Base-by-base conservation (phyloP, 352 stramenopile species). In the Globisporangium abappressorium region DNA sequence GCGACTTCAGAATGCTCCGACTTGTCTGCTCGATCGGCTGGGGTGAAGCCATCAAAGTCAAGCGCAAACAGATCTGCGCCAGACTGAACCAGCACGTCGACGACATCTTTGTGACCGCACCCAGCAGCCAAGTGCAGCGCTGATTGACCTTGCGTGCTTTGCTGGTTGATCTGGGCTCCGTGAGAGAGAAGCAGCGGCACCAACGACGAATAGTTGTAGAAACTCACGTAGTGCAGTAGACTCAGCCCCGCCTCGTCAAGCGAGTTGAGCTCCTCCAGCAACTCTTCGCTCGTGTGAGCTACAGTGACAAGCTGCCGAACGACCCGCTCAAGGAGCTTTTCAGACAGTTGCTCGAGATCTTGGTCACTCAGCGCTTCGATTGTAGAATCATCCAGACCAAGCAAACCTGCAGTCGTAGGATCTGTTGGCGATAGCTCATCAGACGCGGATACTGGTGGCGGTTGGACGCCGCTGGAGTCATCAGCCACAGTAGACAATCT, bases 151-250 rank as follows among this genome's bases (percentile, higher is more conserved):
- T 93, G 85, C 2, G 84, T 94, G 62, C 82, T 94, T 65, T 92
- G 80, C 65, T 95, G 89, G 64, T 97, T 95, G 12, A 94, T 79
- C 51, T 92, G 84, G 3, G 86, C 89, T 15, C 89, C 89, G 63
- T 95, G 89, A 34, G 87, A 84, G 14, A 95, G 66, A 24, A 97
- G 69, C 24, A 94, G 68, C 24, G 82, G 84, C 20, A 97, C 85
- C 46, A 97, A 70, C 55, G 89, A 78, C 18, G 78, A 79, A 69
- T 95, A 93, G 62, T 95, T 94, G 78, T 95, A 97, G 62, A 95
- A 95, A 67, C 89, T 92, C 76, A 94, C 87, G 54, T 95, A 97
- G 61, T 97, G 89, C n/a, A 97, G 76, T 55, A 97, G 69, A 64
- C 86, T 95, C 59, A 97, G 73, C 0, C 89, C 89, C 4, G 86